Evolutionary conservation across 768 basidiomycete species (phyloP).

Genomic region (Agrocybe pediades): DNA sequence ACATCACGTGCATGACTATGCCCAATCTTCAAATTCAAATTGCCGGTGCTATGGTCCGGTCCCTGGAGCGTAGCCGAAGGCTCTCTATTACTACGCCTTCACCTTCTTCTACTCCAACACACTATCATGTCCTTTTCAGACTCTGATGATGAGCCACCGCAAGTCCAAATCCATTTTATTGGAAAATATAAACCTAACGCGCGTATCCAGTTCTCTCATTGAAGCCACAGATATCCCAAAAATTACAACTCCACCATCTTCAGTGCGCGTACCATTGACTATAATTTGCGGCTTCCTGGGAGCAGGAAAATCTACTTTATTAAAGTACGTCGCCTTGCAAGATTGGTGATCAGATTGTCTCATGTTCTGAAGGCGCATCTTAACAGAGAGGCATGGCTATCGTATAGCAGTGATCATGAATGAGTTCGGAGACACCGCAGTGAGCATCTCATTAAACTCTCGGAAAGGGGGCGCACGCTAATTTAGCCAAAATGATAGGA

Average conservation of each 20-base stretch:
- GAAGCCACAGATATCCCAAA: constrained; percentile 12
- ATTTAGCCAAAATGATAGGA: constrained; percentile 51
- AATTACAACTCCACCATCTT: background rate
- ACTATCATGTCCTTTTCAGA: constrained; percentile 19
- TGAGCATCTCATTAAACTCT: constrained; percentile 28
- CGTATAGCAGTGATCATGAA: constrained; percentile 98
- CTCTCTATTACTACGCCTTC: background rate
- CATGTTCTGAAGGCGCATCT: constrained; percentile 61
- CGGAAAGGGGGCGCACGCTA: too few relatives aligned
- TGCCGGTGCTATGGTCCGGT: too few relatives aligned
- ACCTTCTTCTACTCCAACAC: background rate
- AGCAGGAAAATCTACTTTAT: constrained; percentile 90
- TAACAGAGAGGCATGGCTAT: constrained; percentile 93
- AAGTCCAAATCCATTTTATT: constrained; percentile 1
- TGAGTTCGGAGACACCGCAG: constrained; percentile 95
- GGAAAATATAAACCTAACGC: background rate
- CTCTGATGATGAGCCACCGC: constrained; percentile 25
- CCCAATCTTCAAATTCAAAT: too few relatives aligned
- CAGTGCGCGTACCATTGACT: constrained; percentile 73
- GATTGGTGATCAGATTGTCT: background rate
- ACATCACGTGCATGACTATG: constrained; percentile 18
- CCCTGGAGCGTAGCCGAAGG: too few relatives aligned
- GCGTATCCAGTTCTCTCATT: constrained; percentile 17
- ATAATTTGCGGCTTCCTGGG: constrained; percentile 96
- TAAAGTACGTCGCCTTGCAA: constrained; percentile 55